These are phyloP conservation scores for Quaeritorhiza haematococci DNA, from an alignment of 371 early-diverging fungal species.

Conservation along the genomic window DNA sequence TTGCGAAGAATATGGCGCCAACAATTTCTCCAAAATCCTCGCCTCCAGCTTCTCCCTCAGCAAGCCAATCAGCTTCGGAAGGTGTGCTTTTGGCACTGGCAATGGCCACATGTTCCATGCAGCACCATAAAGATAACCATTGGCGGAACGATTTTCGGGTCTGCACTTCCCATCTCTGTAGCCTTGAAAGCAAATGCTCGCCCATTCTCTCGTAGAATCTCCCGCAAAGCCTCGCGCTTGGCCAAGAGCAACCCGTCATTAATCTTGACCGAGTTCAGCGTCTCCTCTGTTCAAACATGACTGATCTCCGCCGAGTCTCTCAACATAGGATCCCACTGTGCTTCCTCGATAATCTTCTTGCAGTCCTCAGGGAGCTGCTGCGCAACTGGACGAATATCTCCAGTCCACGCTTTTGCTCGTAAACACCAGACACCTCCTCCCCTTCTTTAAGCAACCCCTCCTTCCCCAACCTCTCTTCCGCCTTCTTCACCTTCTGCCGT, in stretches of 20 bases:
- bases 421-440: too few relatives aligned
- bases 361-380: neutral
- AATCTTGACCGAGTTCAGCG: neutral
- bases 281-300: neutral
- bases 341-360: neutral
- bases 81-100: neutral
- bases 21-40: constrained; percentile 23
- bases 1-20: constrained; percentile 15
- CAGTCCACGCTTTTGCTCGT: too few relatives aligned
- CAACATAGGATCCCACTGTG: too few relatives aligned
- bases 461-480: too few relatives aligned
- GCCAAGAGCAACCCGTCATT: neutral
- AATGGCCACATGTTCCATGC: constrained; percentile 6
- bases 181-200: constrained; percentile 5
- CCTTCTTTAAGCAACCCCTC: too few relatives aligned
- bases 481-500: too few relatives aligned
- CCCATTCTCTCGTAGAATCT: neutral
- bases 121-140: constrained; percentile 5
- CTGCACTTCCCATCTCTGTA: neutral
- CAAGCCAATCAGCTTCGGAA: neutral
- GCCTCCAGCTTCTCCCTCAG: constrained; percentile 15
- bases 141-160: constrained; percentile 6
- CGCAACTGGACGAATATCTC: constrained; percentile 7
- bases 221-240: neutral
- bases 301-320: too few relatives aligned